phyloP scores from a whole-genome alignment of 257 asterid genomes.

The Solanum ossicruentum region DNA sequence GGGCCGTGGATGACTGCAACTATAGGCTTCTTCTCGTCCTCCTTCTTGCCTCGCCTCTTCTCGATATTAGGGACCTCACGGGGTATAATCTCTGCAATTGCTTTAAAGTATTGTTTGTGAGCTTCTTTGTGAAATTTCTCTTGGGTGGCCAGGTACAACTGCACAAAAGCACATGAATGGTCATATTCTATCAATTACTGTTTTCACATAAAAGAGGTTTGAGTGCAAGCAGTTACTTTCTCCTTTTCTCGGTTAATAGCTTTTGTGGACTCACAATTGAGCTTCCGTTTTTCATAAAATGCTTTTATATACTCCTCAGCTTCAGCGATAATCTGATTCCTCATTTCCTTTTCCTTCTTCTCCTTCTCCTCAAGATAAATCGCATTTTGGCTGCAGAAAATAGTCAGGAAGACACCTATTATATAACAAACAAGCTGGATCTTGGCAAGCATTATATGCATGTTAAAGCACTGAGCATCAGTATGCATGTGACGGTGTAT shows the following conservation, averaged over 20 bases:
- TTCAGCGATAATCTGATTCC: conserved; percentile 70
- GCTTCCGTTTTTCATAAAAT: conserved; percentile 59
- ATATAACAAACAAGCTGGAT: neutral
- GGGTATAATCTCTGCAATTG: conserved; percentile 75
- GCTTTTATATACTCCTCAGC: conserved; percentile 76
- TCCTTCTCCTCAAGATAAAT: conserved; percentile 84
- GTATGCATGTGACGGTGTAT: neutral
- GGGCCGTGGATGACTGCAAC: conserved; percentile 77
- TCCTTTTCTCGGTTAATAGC: conserved; percentile 78
- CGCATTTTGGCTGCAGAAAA: conserved; percentile 61
- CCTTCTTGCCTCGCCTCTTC: conserved; percentile 67
- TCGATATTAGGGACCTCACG: conserved; percentile 78
- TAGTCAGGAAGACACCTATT: neutral
- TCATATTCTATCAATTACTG: neutral
- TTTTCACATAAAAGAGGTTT: neutral
- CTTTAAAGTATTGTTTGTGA: conserved; percentile 72
- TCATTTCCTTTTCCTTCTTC: conserved; percentile 73
- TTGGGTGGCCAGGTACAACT: conserved; percentile 62
- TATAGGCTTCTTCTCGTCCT: conserved; percentile 60
- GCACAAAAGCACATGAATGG: neutral
- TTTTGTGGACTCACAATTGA: conserved; percentile 47
- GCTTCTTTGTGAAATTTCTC: conserved; percentile 97
- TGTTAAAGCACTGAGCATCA: neutral
- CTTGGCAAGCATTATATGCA: neutral
- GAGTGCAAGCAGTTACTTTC: conserved; percentile 30